phyloP scores from a whole-genome alignment of 2,329 filamentous ascomycete genomes.

The Neofusicoccum laricinum region DNA sequence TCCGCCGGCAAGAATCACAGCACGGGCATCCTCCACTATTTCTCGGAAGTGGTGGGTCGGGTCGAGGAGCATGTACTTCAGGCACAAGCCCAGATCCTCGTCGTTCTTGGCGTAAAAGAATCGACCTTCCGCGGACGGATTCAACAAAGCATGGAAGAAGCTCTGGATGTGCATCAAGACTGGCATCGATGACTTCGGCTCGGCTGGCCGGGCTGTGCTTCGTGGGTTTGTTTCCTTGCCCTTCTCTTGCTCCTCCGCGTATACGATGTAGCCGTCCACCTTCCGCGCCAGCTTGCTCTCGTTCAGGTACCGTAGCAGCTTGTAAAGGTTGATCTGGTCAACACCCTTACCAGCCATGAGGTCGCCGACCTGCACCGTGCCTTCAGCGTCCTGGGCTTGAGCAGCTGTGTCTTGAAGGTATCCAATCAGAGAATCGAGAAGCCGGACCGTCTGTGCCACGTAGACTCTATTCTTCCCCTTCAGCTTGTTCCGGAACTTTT shows the following conservation, averaged over 20 bases:
- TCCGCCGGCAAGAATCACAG: slow-evolving; percentile 87
- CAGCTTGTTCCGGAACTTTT: slow-evolving; percentile 81
- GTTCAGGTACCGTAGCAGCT: slow-evolving; percentile 81
- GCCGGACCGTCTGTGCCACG: slow-evolving; percentile 78
- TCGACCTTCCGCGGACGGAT: slow-evolving; percentile 68
- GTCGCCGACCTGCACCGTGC: slow-evolving; percentile 66
- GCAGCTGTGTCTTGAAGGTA: slow-evolving; percentile 59
- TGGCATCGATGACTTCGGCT: slow-evolving; percentile 37
- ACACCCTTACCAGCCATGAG: slow-evolving; percentile 81
- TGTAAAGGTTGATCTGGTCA: slow-evolving; percentile 93
- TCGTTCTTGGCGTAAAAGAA: slow-evolving; percentile 55
- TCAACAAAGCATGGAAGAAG: slow-evolving; percentile 79
- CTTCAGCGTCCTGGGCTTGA: slow-evolving; percentile 51
- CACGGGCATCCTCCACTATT: slow-evolving; percentile 77
- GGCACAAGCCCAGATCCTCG: slow-evolving; percentile 28
- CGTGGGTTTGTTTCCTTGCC: slow-evolving; percentile 17
- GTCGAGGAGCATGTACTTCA: slow-evolving; percentile 87
- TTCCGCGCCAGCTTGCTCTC: slow-evolving; percentile 92
- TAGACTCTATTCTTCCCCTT: slow-evolving; percentile 91
- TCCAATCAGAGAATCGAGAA: slow-evolving; percentile 73
- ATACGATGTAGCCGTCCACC: slow-evolving; percentile 80
- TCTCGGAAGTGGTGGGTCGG: slow-evolving; percentile 89
- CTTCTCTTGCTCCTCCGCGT: slow-evolving; percentile 51
- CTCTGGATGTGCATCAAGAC: slow-evolving; percentile 62
- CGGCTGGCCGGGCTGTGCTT: not conserved